phyloP scores from a whole-genome alignment of 192 early-diverging fungal species.

The Podila horticola region DNA sequence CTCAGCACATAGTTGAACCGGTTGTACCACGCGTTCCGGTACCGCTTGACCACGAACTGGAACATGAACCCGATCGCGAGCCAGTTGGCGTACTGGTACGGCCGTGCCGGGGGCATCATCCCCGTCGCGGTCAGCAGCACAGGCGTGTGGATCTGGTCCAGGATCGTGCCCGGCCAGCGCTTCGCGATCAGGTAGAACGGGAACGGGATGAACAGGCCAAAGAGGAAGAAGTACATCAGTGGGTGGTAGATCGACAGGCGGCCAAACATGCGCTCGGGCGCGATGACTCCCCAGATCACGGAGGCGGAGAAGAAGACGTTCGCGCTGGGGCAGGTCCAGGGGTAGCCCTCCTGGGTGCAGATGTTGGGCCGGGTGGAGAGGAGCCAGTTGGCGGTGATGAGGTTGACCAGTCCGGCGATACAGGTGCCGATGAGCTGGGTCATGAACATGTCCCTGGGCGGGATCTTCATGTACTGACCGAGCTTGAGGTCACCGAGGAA shows the following conservation, averaged over 20 bases:
- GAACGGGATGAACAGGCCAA: constrained; percentile 44
- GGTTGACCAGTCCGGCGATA: constrained; percentile 56
- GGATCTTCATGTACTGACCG: constrained; percentile 82
- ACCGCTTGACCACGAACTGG: constrained; percentile 60
- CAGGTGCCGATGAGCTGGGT: constrained; percentile 70
- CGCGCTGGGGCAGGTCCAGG: constrained; percentile 63
- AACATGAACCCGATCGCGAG: constrained; percentile 58
- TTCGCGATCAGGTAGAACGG: constrained; percentile 49
- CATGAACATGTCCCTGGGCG: constrained; percentile 71
- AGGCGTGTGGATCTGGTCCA: constrained; percentile 64
- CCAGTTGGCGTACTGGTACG: constrained; percentile 62
- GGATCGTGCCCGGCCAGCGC: constrained; percentile 37
- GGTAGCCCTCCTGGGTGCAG: constrained; percentile 56
- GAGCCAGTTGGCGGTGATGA: constrained; percentile 57
- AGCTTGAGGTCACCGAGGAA: constrained; percentile 81
- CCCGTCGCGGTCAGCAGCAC: constrained; percentile 60
- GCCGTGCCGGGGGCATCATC: constrained; percentile 65
- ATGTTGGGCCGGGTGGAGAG: constrained; percentile 57
- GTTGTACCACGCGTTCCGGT: constrained; percentile 59
- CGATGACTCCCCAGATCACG: constrained; percentile 72
- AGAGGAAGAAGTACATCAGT: constrained; percentile 53
- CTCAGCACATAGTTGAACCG: constrained; percentile 77
- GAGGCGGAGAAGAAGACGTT: constrained; percentile 68
- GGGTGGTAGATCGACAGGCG: constrained; percentile 47
- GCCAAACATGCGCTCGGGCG: constrained; percentile 65